A percentile compares a stretch with the other conserved stretches of the same genome.
Conservation (phyloP, 2,329 filamentous ascomycete genomes). For the Colletotrichum sp. region DNA sequence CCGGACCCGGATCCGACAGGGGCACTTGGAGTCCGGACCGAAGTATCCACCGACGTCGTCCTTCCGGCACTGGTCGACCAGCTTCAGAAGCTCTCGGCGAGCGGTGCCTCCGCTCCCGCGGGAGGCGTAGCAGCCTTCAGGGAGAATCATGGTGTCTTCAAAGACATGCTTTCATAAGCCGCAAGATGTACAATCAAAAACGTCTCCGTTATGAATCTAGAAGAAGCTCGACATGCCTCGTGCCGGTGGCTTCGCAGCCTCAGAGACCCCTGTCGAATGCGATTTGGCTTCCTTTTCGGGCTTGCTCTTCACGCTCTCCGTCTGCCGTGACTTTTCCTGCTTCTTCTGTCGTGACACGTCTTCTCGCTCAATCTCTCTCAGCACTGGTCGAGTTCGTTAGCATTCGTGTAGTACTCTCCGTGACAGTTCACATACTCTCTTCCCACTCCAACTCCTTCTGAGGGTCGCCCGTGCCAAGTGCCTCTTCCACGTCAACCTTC, state of each 20-base stretch:
- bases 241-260: constrained; percentile 22
- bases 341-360: constrained; percentile 56
- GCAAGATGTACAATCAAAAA: constrained; percentile 21
- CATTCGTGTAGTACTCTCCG: neutral
- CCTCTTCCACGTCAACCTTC: constrained; percentile 83
- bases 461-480: constrained; percentile 79
- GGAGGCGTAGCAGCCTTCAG: neutral
- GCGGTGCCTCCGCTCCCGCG: neutral
- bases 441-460: constrained; percentile 86
- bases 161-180: constrained; percentile 63
- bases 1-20: constrained; percentile 58
- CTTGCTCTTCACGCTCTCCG: constrained; percentile 20
- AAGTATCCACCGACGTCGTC: constrained; percentile 62
- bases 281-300: constrained; percentile 24
- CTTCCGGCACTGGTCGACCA: constrained; percentile 62
- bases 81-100: constrained; percentile 39
- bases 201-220: constrained; percentile 37
- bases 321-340: constrained; percentile 37
- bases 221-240: constrained; percentile 54
- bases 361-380: constrained; percentile 71
- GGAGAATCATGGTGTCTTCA: constrained; percentile 48
- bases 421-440: constrained; percentile 62
- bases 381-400: constrained; percentile 48
- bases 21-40: constrained; percentile 58
- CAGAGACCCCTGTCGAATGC: constrained; percentile 15